Conservation (phyloP, 352 stramenopile genomes). For the Pythium volutum region DNA sequence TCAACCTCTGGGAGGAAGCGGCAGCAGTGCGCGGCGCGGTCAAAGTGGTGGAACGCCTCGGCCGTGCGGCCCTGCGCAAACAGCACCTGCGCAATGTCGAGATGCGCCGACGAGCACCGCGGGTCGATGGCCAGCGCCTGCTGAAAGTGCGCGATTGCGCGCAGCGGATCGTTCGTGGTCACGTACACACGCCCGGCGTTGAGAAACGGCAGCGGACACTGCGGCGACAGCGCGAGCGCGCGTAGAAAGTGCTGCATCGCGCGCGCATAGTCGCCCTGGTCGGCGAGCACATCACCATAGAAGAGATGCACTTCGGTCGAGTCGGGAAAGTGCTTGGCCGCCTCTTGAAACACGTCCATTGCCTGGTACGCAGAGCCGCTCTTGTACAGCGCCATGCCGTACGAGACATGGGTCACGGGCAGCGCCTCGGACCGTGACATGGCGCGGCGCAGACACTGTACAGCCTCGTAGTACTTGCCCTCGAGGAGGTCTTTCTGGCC, state of each 20-base stretch:
- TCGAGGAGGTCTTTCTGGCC: constrained; percentile 82
- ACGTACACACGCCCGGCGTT: constrained; percentile 83
- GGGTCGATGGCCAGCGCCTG: constrained; percentile 74
- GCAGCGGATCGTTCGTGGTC: constrained; percentile 74
- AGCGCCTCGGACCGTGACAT: constrained; percentile 78
- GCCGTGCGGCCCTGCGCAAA: constrained; percentile 74
- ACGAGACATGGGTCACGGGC: constrained; percentile 73
- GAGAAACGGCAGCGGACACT: constrained; percentile 79
- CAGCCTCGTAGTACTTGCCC: constrained; percentile 67
- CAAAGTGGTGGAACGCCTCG: constrained; percentile 78
- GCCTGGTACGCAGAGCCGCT: constrained; percentile 79
- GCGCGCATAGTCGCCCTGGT: constrained; percentile 78
- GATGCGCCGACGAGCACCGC: constrained; percentile 73
- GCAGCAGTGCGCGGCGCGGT: constrained; percentile 61
- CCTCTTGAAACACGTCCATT: constrained; percentile 78
- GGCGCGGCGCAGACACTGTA: constrained; percentile 63
- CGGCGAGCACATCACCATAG: constrained; percentile 75
- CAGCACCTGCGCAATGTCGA: constrained; percentile 84
- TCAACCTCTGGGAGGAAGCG: constrained; percentile 83
- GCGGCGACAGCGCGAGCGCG: constrained; percentile 66
- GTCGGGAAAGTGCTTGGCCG: constrained; percentile 54
- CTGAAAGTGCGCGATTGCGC: constrained; percentile 79
- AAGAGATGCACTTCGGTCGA: constrained; percentile 81
- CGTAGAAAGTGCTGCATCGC: constrained; percentile 78
- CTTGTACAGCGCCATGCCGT: constrained; percentile 87